Evolutionary conservation across 495 filamentous ascomycete genomes (phyloP).

Genomic region (Aspergillus baeticus): DNA sequence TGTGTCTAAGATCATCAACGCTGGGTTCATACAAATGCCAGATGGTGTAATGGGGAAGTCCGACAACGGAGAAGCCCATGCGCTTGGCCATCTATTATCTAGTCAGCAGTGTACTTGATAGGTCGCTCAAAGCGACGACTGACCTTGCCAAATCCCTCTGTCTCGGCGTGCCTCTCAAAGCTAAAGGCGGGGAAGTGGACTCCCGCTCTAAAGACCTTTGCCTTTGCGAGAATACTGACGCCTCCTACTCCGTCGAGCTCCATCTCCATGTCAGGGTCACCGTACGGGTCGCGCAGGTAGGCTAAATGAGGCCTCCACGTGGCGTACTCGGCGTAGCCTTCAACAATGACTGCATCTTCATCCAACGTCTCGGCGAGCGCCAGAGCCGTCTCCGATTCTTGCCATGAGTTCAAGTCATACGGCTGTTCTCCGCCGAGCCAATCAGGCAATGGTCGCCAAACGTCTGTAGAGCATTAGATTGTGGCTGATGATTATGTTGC

Average conservation of each 20-base stretch:
- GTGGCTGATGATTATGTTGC: not conserved
- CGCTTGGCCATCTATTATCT: conserved; percentile 82
- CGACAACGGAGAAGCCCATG: conserved; percentile 95
- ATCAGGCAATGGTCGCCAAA: conserved; percentile 97
- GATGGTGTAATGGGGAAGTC: conserved; percentile 96
- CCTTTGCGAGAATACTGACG: conserved; percentile 96
- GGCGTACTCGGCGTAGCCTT: conserved; percentile 98
- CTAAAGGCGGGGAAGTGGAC: conserved; percentile 99
- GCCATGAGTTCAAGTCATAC: conserved; percentile 99
- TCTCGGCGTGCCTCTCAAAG: conserved; percentile 98
- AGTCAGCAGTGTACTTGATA: conserved; percentile 12
- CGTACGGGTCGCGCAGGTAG: conserved; percentile 95
- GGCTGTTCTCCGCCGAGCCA: conserved; percentile 99
- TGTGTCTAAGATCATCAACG: conserved; percentile 93
- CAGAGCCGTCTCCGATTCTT: conserved; percentile 95
- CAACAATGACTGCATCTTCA: conserved; percentile 98
- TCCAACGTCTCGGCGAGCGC: conserved; percentile 92
- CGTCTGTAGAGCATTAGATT: conserved; percentile 57
- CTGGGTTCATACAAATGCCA: conserved; percentile 99
- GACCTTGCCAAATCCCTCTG: conserved; percentile 98
- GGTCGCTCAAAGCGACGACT: conserved; percentile 8
- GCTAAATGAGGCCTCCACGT: conserved; percentile 98
- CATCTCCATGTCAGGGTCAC: conserved; percentile 99
- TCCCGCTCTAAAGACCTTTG: conserved; percentile 87
- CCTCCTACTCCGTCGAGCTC: conserved; percentile 97